These are phyloP conservation scores for Scheffersomyces titani DNA, from an alignment of 1,139 yeast species.

Conservation along the genomic window DNA sequence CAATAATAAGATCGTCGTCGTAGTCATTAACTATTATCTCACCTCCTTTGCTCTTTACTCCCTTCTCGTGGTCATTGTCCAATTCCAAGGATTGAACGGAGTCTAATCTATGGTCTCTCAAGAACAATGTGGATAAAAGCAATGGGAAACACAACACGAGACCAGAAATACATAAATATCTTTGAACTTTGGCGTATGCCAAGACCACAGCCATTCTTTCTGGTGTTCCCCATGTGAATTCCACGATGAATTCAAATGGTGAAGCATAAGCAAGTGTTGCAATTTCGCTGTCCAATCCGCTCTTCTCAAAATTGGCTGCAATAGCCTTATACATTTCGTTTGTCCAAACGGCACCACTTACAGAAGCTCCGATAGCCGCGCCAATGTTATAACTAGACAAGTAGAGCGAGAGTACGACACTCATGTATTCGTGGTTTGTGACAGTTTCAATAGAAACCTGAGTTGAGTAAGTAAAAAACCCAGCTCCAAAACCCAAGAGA, in stretches of 20 bases:
- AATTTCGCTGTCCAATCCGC: conserved; percentile 19
- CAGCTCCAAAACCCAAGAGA: conserved; percentile 72
- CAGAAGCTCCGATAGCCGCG: conserved; percentile 53
- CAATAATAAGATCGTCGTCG: conserved; percentile 29
- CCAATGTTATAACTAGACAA: conserved; percentile 61
- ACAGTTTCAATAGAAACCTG: conserved; percentile 66
- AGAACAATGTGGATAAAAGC: conserved; percentile 46
- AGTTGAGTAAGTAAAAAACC: conserved; percentile 67
- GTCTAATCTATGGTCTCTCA: conserved; percentile 56
- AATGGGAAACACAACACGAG: conserved; percentile 57
- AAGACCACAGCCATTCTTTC: conserved; percentile 56
- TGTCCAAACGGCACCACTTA: conserved; percentile 72
- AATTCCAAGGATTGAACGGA: conserved; percentile 38
- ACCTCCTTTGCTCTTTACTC: conserved; percentile 25
- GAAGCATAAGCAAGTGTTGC: conserved; percentile 53
- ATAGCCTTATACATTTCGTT: conserved; percentile 38
- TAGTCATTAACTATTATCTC: conserved; percentile 43
- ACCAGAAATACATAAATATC: conserved; percentile 57
- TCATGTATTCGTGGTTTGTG: conserved; percentile 65
- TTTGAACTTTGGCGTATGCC: conserved; percentile 63
- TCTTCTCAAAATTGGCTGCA: conserved; percentile 11
- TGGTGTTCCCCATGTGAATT: conserved; percentile 61
- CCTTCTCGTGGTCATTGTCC: conserved; percentile 16
- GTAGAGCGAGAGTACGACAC: conserved; percentile 58
- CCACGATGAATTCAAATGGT: conserved; percentile 50